These are phyloP conservation scores for Kodamaea restingae DNA, from an alignment of 805 yeast genomes.

Conservation along the genomic window DNA sequence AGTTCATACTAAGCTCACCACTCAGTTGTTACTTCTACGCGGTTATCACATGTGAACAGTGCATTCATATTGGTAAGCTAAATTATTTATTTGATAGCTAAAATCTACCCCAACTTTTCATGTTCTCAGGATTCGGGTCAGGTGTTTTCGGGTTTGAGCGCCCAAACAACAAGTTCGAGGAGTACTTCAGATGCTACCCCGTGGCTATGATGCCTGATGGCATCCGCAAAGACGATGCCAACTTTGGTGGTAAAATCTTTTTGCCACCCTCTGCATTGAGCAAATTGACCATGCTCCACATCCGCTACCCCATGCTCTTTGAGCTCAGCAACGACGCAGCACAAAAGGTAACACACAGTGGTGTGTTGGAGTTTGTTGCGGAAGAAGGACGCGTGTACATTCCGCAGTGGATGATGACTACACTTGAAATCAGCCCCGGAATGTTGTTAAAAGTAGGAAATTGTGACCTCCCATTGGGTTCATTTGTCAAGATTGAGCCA, in stretches of 20 bases:
- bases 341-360: constrained; percentile 65
- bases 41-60: too few species aligned
- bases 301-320: constrained; percentile 94
- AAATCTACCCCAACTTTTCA: constrained; percentile 11
- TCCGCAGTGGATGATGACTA: constrained; percentile 95
- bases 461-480: constrained; percentile 80
- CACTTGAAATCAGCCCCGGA: constrained; percentile 71
- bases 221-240: constrained; percentile 68
- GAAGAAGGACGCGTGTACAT: constrained; percentile 94
- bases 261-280: constrained; percentile 90
- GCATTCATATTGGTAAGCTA: too few species aligned
- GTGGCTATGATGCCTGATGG: constrained; percentile 82
- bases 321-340: constrained; percentile 66
- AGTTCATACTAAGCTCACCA: too few species aligned
- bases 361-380: constrained; percentile 93
- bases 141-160: constrained; percentile 30
- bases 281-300: constrained; percentile 83
- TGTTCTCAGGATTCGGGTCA: constrained; percentile 44
- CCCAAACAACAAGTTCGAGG: constrained; percentile 57
- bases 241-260: constrained; percentile 93
- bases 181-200: constrained; percentile 89
- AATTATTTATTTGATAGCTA: too few species aligned
- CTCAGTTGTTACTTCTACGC: too few species aligned
- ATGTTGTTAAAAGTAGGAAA: constrained; percentile 70
- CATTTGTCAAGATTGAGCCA: constrained; percentile 90